Evolutionary conservation across 306 rosid species (phyloP).

Genomic region (Castanopsis chinensis): DNA sequence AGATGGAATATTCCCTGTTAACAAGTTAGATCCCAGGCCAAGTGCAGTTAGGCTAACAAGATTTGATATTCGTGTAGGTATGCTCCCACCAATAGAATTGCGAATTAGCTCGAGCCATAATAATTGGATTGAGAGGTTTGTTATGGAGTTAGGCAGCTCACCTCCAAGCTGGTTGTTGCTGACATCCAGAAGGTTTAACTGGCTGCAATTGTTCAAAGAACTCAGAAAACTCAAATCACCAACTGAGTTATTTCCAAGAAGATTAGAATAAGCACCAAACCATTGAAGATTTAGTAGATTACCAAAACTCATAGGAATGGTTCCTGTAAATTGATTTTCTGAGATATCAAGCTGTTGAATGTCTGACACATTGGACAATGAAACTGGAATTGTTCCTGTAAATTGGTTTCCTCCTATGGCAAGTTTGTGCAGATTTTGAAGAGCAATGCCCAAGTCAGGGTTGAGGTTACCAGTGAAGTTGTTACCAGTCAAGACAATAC

Average conservation of each 20-base stretch:
- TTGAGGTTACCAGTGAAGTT: no score
- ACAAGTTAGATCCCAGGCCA: fast-evolving
- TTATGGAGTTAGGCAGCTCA: background rate
- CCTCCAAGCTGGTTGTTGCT: background rate
- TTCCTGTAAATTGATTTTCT: background rate
- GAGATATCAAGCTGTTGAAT: background rate
- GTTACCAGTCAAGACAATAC: fast-evolving
- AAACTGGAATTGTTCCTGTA: background rate
- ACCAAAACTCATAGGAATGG: background rate
- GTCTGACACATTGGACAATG: background rate
- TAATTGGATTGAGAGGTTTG: background rate
- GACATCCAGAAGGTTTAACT: background rate
- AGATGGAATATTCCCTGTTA: no score
- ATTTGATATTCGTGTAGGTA: no score
- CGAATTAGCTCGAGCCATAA: fast-evolving
- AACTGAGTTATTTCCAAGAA: no score
- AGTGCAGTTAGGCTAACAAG: no score
- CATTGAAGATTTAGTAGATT: background rate
- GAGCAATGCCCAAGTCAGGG: no score
- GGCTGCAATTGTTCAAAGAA: background rate
- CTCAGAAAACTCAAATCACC: no score
- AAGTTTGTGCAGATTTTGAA: no score
- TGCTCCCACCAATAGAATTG: no score
- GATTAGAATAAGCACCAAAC: background rate
- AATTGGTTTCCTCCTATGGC: fast-evolving